These are phyloP conservation scores for Diversispora epigaea DNA, from an alignment of 192 early-diverging fungal genomes.

Conservation along the genomic window DNA sequence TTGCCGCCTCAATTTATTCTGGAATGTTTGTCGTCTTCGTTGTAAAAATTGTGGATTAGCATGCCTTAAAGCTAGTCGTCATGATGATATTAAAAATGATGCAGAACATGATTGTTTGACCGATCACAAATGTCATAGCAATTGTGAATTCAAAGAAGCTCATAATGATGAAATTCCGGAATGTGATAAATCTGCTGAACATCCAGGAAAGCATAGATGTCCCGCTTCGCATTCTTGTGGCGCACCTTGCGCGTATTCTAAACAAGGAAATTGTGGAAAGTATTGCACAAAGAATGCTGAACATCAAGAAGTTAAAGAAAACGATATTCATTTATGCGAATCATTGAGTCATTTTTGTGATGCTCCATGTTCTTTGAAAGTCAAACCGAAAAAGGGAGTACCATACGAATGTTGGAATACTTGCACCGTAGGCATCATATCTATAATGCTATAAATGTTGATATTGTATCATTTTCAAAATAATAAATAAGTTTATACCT, in stretches of 20 bases:
- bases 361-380: slow-evolving; percentile 35
- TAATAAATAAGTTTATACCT: not conserved
- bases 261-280: slow-evolving; percentile 14
- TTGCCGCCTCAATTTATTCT: slow-evolving; percentile 14
- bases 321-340: slow-evolving; percentile 34
- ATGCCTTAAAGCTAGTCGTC: slow-evolving; percentile 27
- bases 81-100: slow-evolving; percentile 24
- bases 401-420: slow-evolving; percentile 23
- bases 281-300: slow-evolving; percentile 15
- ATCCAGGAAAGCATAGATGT: slow-evolving; percentile 23
- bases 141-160: slow-evolving; percentile 25
- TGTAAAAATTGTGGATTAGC: slow-evolving; percentile 19
- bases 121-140: slow-evolving; percentile 28
- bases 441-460: not conserved
- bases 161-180: slow-evolving; percentile 5
- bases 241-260: not conserved
- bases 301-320: slow-evolving; percentile 23
- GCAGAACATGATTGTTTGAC: slow-evolving; percentile 30
- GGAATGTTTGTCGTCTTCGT: slow-evolving; percentile 21
- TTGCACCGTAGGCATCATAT: slow-evolving; percentile 11
- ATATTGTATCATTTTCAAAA: not conserved
- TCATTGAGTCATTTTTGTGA: slow-evolving; percentile 39
- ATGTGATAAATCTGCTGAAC: slow-evolving; percentile 14
- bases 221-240: slow-evolving; percentile 16
- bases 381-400: not conserved